A percentile compares a stretch with the other conserved stretches of the same genome.
Conservation (phyloP, 495 filamentous ascomycete genomes). For the Penicillium psychrofluorescens region DNA sequence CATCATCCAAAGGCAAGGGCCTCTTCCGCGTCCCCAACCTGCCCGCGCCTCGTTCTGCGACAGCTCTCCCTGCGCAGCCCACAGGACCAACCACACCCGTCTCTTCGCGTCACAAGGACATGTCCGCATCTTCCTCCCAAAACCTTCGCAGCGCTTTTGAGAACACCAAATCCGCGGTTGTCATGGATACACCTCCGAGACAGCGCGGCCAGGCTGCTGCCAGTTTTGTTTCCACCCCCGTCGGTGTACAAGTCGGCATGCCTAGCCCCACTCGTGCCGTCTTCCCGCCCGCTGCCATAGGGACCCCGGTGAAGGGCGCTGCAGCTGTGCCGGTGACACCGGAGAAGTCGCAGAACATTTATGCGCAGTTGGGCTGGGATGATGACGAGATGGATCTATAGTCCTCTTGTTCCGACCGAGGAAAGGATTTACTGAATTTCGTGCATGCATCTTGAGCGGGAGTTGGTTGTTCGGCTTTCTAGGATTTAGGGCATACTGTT, state of each 20-base stretch:
- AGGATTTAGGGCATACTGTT: no score
- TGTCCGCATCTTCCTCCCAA: slow-evolving; percentile 5
- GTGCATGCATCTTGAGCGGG: no score
- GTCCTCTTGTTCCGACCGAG: no score
- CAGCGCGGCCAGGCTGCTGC: slow-evolving; percentile 11
- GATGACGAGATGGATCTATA: slow-evolving; percentile 50
- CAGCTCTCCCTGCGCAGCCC: slow-evolving; percentile 2
- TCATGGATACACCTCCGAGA: slow-evolving; percentile 40
- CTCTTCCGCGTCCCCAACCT: slow-evolving; percentile 34
- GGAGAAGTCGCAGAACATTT: slow-evolving; percentile 49
- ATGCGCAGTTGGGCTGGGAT: slow-evolving; percentile 71
- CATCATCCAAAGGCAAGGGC: slow-evolving; percentile 9
- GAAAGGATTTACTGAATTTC: no score
- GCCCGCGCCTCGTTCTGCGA: slow-evolving; percentile 25
- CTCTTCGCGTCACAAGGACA: slow-evolving; percentile 18
- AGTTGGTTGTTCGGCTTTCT: no score
- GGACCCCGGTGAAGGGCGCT: slow-evolving; percentile 17
- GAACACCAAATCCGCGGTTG: slow-evolving; percentile 6
- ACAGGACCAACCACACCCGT: slow-evolving; percentile 27
- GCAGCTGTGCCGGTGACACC: slow-evolving; percentile 28
- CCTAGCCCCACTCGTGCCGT: slow-evolving; percentile 1
- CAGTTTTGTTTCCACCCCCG: slow-evolving; percentile 2
- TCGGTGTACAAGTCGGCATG: slow-evolving; percentile 1
- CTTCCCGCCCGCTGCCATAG: slow-evolving; percentile 12
- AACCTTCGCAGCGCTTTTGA: slow-evolving; percentile 7